These are phyloP conservation scores for Lentinus tigrinus DNA, from an alignment of 768 basidiomycete species.

Conservation along the genomic window DNA sequence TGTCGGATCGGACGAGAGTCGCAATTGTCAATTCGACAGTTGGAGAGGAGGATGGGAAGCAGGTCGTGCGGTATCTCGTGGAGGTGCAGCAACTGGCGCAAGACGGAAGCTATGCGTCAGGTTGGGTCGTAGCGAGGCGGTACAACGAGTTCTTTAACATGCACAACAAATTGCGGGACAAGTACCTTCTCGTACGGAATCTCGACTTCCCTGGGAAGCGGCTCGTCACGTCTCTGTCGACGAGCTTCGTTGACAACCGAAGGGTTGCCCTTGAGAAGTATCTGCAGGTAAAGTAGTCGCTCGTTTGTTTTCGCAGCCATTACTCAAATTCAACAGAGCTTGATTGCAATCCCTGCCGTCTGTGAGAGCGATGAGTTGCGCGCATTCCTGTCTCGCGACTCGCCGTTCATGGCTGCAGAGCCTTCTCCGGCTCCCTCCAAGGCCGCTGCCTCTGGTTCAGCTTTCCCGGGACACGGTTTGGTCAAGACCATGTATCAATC, in stretches of 20 bases:
- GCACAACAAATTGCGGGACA: constrained; percentile 83
- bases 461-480: constrained; percentile 70
- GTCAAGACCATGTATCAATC: constrained; percentile 89
- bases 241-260: constrained; percentile 84
- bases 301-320: background rate
- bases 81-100: constrained; percentile 86
- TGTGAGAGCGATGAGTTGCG: constrained; percentile 84
- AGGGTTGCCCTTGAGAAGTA: constrained; percentile 83
- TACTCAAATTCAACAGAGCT: constrained; percentile 44
- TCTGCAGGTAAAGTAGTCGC: constrained; percentile 63
- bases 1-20: constrained; percentile 83
- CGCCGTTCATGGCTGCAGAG: constrained; percentile 72
- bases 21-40: constrained; percentile 80
- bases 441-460: constrained; percentile 30
- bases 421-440: constrained; percentile 35
- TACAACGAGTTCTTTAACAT: constrained; percentile 95
- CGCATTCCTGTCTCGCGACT: constrained; percentile 84
- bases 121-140: constrained; percentile 90
- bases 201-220: constrained; percentile 93
- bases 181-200: constrained; percentile 59
- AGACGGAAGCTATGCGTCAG: constrained; percentile 77
- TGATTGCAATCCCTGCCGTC: constrained; percentile 70
- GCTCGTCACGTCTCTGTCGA: constrained; percentile 84
- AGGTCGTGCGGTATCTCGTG: constrained; percentile 88
- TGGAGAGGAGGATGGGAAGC: constrained; percentile 83